phyloP scores from a whole-genome alignment of 106 monocot genomes.

The Dioscorea dumetorum region DNA sequence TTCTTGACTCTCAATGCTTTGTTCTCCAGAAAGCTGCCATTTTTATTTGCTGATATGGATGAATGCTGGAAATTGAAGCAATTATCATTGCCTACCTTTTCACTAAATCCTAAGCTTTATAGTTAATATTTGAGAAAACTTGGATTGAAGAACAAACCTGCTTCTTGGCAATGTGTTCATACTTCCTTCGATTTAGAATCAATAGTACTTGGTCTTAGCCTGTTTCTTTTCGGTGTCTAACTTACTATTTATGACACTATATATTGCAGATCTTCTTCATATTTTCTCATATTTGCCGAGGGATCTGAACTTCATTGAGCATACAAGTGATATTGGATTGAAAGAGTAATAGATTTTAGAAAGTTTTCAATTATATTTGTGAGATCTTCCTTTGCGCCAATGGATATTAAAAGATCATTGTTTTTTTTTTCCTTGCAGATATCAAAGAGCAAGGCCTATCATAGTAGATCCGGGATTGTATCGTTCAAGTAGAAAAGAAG shows the following conservation, averaged over 20 bases:
- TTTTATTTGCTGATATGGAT: too few relatives aligned
- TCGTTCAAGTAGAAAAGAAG: constrained; percentile 37
- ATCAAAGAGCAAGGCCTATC: constrained; percentile 80
- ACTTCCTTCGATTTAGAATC: neutral
- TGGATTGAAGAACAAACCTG: neutral
- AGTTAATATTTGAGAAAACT: too few relatives aligned
- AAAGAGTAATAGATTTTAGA: constrained; percentile 48
- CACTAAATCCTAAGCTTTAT: neutral
- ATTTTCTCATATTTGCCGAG: constrained; percentile 78
- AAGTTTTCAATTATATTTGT: constrained; percentile 1
- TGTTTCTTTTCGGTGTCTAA: too few relatives aligned
- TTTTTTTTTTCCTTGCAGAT: constrained; percentile 25
- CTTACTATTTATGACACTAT: neutral
- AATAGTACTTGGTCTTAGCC: too few relatives aligned
- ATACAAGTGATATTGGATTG: constrained; percentile 94
- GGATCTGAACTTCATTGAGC: constrained; percentile 90
- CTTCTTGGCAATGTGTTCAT: neutral
- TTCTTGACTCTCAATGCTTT: neutral
- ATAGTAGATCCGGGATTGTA: constrained; percentile 86
- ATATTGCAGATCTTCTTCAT: constrained; percentile 76
- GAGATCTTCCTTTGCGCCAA: neutral
- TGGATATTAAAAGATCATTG: neutral
- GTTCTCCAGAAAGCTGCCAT: too few relatives aligned
- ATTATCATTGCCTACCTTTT: too few relatives aligned
- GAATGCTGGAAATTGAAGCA: too few relatives aligned